Conservation (phyloP, 306 rosid species). For the Alnus rubra region DNA sequence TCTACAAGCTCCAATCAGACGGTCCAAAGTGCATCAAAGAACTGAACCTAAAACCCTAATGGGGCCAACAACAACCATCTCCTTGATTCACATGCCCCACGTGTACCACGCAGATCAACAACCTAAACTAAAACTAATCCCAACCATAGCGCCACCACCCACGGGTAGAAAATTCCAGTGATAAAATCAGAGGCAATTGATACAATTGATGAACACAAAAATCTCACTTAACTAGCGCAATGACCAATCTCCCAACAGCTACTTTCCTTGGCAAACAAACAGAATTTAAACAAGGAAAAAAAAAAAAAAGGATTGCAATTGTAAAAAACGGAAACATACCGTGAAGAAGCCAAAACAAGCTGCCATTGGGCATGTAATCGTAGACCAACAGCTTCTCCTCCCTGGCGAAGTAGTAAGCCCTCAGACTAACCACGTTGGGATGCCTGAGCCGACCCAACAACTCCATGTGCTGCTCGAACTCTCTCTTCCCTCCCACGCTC, state of each 20-base stretch:
- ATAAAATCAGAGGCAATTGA: background rate
- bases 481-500: constrained; percentile 62
- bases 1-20: background rate
- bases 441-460: constrained; percentile 62
- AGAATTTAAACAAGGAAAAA: background rate
- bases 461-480: constrained; percentile 81
- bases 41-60: constrained; percentile 1
- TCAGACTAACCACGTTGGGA: constrained; percentile 52
- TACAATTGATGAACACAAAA: background rate
- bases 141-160: background rate
- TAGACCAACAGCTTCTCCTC: constrained; percentile 80
- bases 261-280: constrained; percentile 8
- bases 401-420: constrained; percentile 75
- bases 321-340: constrained; percentile 41
- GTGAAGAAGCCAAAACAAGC: constrained; percentile 86
- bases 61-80: constrained; percentile 10
- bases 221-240: background rate
- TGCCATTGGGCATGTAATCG: constrained; percentile 80
- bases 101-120: background rate
- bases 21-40: constrained; percentile 25
- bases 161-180: background rate
- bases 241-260: background rate
- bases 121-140: background rate
- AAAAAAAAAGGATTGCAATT: background rate
- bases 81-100: constrained; percentile 23